Conservation (phyloP, 495 filamentous ascomycete genomes). For the Mytilinidion resinicola region DNA sequence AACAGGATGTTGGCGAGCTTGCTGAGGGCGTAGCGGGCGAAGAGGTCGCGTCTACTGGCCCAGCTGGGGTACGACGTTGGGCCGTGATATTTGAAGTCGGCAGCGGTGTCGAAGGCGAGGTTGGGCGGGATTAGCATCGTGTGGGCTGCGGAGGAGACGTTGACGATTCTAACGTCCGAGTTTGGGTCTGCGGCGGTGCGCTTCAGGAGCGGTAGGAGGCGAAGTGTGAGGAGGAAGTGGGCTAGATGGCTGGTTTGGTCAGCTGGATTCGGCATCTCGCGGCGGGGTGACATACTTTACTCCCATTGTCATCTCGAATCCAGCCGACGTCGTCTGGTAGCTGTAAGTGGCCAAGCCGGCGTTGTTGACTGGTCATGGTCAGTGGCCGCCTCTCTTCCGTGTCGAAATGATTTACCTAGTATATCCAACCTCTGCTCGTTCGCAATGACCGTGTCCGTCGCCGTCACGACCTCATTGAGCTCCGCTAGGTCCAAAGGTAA, state of each 20-base stretch:
- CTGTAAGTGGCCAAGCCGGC: not conserved
- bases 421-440: conserved; percentile 10
- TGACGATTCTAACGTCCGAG: conserved; percentile 12
- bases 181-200: conserved; percentile 1
- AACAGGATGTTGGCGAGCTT: conserved; percentile 28
- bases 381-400: not conserved
- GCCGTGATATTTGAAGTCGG: not conserved
- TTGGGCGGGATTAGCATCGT: not conserved
- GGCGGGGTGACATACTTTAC: not conserved
- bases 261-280: not conserved
- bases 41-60: not conserved
- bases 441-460: not conserved
- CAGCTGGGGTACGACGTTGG: not conserved
- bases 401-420: not conserved
- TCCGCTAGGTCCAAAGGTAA: conserved; percentile 5
- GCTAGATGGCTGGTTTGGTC: not conserved
- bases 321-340: not conserved
- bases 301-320: not conserved
- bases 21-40: conserved; percentile 12
- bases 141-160: conserved; percentile 3
- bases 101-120: not conserved
- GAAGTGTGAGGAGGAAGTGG: conserved; percentile 4
- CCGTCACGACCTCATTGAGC: not conserved
- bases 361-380: conserved; percentile 8
- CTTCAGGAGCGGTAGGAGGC: conserved; percentile 9